These are phyloP conservation scores for Primulina tabacum DNA, from an alignment of 257 asterid species.

Conservation along the genomic window DNA sequence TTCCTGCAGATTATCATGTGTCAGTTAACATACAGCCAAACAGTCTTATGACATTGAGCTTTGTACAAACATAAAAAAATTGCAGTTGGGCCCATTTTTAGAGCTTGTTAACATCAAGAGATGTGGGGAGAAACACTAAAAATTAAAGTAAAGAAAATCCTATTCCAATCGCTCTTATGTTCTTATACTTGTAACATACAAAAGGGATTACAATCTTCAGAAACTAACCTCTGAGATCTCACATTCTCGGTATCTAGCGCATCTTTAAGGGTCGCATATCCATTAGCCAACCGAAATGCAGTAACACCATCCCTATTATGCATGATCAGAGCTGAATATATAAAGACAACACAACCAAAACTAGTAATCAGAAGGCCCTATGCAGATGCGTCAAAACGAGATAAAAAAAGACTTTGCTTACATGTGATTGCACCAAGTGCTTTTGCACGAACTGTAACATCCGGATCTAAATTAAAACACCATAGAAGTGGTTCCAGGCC, in stretches of 20 bases:
- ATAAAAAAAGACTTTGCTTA: constrained; percentile 27
- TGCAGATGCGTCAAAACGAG: neutral
- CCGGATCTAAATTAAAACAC: constrained; percentile 74
- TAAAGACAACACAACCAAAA: constrained; percentile 4
- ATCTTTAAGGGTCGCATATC: constrained; percentile 69
- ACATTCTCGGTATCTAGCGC: constrained; percentile 66
- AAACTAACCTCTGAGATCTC: constrained; percentile 66
- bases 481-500: constrained; percentile 71
- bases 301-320: constrained; percentile 70
- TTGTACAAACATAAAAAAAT: neutral
- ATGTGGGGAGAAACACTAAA: neutral
- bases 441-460: constrained; percentile 68
- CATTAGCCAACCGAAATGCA: constrained; percentile 82
- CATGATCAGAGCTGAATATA: constrained; percentile 66
- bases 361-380: constrained; percentile 13
- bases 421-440: constrained; percentile 92
- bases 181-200: neutral
- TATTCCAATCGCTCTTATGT: neutral
- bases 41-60: neutral
- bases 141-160: neutral
- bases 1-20: constrained; percentile 49
- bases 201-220: neutral
- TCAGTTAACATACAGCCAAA: neutral
- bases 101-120: constrained; percentile 2
- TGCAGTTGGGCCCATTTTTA: neutral